Evolutionary conservation across 1,284 basidiomycete genomes (phyloP).

Genomic region (Cryptococcus depauperatus): DNA sequence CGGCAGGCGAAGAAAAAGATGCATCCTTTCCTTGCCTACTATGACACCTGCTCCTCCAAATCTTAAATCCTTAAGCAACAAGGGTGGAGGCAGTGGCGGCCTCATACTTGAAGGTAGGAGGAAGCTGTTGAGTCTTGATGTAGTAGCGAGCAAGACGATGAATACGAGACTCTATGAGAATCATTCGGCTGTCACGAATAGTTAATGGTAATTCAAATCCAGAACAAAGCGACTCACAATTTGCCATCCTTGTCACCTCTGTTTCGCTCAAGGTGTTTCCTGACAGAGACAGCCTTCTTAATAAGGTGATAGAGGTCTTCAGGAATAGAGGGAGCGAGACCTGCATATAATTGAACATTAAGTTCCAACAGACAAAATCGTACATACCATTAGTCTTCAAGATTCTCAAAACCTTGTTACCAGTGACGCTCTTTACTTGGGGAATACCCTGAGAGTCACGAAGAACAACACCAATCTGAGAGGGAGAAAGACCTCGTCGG

Average conservation of each 20-base stretch:
- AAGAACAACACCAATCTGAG: conserved; percentile 95
- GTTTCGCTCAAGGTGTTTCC: conserved; percentile 98
- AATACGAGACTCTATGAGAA: conserved; percentile 97
- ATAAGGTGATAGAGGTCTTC: conserved; percentile 99
- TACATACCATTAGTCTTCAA: conserved; percentile 83
- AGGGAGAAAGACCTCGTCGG: conserved; percentile 94
- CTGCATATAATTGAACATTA: conserved; percentile 44
- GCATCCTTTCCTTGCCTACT: not conserved
- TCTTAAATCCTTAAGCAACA: conserved; percentile 41
- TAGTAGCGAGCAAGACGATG: conserved; percentile 94
- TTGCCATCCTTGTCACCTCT: conserved; percentile 97
- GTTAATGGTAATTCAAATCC: conserved; percentile 10
- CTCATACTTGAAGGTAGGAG: conserved; percentile 97
- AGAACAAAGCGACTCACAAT: conserved; percentile 53
- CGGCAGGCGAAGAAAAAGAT: not conserved
- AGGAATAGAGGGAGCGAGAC: conserved; percentile 93
- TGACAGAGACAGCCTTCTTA: conserved; percentile 98
- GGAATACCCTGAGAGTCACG: conserved; percentile 98
- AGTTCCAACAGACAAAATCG: not conserved
- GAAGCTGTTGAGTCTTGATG: conserved; percentile 95
- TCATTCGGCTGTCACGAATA: conserved; percentile 58
- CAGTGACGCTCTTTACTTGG: conserved; percentile 90
- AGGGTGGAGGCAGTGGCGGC: conserved; percentile 71
- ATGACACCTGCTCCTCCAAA: not conserved
- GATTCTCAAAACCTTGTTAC: conserved; percentile 99